A percentile compares a stretch with the other conserved stretches of the same genome.
Evolutionary conservation across 495 filamentous ascomycete species (phyloP).

Genomic region (Penicillium longicatenatum): DNA sequence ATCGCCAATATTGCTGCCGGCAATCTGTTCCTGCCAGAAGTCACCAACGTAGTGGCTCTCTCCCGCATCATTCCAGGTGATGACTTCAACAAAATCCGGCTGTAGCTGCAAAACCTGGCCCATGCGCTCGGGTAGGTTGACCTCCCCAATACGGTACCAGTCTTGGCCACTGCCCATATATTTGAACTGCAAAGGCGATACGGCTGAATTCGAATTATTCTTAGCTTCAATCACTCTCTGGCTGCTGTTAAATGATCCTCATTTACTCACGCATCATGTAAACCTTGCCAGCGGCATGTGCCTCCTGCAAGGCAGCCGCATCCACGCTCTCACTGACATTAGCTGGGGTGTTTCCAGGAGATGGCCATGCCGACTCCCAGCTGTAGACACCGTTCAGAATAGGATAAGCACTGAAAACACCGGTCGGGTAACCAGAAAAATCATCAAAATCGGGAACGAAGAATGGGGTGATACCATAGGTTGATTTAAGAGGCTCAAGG

Average conservation of each 20-base stretch:
- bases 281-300: slow-evolving; percentile 20
- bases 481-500: slow-evolving; percentile 5
- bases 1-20: slow-evolving; percentile 25
- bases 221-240: not conserved
- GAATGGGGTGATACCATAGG: slow-evolving; percentile 17
- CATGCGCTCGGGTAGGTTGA: slow-evolving; percentile 37
- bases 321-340: slow-evolving; percentile 22
- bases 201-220: slow-evolving; percentile 5
- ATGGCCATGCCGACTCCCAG: slow-evolving; percentile 40
- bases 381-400: slow-evolving; percentile 36
- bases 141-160: slow-evolving; percentile 47
- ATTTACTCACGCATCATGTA: slow-evolving; percentile 35
- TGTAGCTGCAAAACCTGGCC: slow-evolving; percentile 23
- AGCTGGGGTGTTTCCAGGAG: slow-evolving; percentile 11
- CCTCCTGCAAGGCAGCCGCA: slow-evolving; percentile 19
- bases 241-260: not conserved
- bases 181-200: slow-evolving; percentile 46
- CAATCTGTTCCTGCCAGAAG: slow-evolving; percentile 20
- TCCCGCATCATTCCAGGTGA: slow-evolving; percentile 44
- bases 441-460: slow-evolving; percentile 22
- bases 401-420: slow-evolving; percentile 25
- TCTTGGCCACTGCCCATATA: slow-evolving; percentile 31
- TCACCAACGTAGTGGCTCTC: slow-evolving; percentile 52
- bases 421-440: slow-evolving; percentile 10
- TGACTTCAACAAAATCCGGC: slow-evolving; percentile 32